Base-by-base conservation (phyloP, 2,329 filamentous ascomycete species). In the Fusarium nodosum region DNA sequence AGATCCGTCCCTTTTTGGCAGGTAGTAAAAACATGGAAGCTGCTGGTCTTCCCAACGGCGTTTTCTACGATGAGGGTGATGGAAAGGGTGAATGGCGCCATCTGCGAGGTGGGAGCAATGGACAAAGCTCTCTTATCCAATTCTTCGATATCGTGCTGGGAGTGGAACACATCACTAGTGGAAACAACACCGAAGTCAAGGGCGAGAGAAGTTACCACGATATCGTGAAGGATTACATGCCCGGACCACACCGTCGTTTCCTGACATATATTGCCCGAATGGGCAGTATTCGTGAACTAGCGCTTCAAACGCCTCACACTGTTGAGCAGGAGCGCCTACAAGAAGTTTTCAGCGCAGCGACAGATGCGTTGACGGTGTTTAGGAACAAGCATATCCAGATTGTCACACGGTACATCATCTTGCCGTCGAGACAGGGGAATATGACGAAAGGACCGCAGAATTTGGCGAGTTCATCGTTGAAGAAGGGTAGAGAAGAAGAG, bases 21-120 rank as follows among this genome's bases (percentile, higher is more conserved):
- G 95, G 95, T 4, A 94, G 93, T 78, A 97, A 94, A 80, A 97
- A 97, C 78, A 97, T 97, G 95, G 88, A 85, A 10, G 88, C 91
- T 10, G 93, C 93, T 0, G 95, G 94, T 0, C 84, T 97, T 2
- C 93, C 94, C 0, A 87, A 88, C 15, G 95, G 95, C 0, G 89
- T 98, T 8, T 88, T 94, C 56, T 97, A 97, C 76, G 93, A 97
- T 71, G 87, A 92, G 59, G 91, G 90, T 2, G 83, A 88, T 4
- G 90, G 89, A 2, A 82, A 83, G 16, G 87, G 89, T 0, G 81
- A 86, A 36, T 97, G 93, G 85, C 85, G 90, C 20, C 90, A 95
- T 72, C 91, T 92, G 60, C 88, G 92, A n/a, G 95, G 95, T 20
- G 95, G 95, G 7, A 97, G 93, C 78, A 97, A 97, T 75, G 95